Evolutionary conservation across 257 asterid genomes (phyloP).

Genomic region (Pogostemon cablin): DNA sequence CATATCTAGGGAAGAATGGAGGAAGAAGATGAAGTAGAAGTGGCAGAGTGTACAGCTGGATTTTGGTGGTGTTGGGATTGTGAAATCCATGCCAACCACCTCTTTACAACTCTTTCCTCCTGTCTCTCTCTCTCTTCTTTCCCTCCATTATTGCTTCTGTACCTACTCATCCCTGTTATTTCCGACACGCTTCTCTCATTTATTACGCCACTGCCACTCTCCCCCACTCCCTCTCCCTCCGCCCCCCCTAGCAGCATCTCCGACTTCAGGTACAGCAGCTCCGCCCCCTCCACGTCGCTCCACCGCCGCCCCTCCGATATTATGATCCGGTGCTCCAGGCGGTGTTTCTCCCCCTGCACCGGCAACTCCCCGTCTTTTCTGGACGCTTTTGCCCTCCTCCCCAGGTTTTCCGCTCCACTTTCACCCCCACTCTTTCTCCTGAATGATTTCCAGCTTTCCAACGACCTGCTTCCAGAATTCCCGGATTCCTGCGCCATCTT

Average conservation of each 20-base stretch:
- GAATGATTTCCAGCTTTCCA: slow-evolving; percentile 49
- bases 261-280: slow-evolving; percentile 47
- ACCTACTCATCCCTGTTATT: slow-evolving; percentile 81
- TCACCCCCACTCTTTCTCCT: slow-evolving; percentile 31
- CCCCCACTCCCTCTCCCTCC: slow-evolving; percentile 6
- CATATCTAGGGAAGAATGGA: slow-evolving; percentile 29
- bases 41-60: slow-evolving; percentile 45
- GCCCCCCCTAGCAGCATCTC: slow-evolving; percentile 37
- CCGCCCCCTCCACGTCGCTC: slow-evolving; percentile 79
- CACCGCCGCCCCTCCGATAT: slow-evolving; percentile 56
- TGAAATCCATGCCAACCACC: slow-evolving; percentile 90
- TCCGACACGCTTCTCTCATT: slow-evolving; percentile 86
- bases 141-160: slow-evolving; percentile 54
- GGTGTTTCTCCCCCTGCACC: slow-evolving; percentile 43
- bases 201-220: slow-evolving; percentile 55
- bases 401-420: slow-evolving; percentile 36
- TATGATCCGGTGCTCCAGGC: slow-evolving; percentile 79
- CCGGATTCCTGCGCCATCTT: slow-evolving; percentile 18
- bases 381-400: slow-evolving; percentile 28
- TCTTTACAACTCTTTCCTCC: slow-evolving; percentile 53
- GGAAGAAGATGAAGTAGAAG: slow-evolving; percentile 38
- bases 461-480: slow-evolving; percentile 29
- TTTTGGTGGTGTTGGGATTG: slow-evolving; percentile 44
- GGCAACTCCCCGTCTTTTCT: slow-evolving; percentile 58
- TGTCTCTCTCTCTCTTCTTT: slow-evolving; percentile 29